A percentile compares a stretch with the other conserved stretches of the same genome.
Evolutionary conservation across 768 basidiomycete genomes (phyloP).

Genomic region (Tulasnella sp.): DNA sequence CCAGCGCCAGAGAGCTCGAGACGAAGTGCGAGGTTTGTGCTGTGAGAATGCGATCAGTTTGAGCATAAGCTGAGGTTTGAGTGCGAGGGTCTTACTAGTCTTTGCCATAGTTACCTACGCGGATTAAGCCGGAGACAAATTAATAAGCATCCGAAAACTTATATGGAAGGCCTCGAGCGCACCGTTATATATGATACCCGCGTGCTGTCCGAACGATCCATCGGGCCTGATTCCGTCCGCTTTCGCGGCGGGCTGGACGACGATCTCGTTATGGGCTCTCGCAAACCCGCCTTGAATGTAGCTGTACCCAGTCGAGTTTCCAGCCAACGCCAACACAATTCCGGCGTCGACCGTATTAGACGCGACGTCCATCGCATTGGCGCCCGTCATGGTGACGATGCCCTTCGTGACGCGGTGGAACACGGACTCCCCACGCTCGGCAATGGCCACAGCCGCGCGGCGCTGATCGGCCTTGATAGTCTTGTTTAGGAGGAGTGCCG

Average conservation of each 20-base stretch:
- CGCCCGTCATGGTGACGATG: constrained; percentile 4
- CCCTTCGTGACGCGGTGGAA: background rate
- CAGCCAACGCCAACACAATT: background rate
- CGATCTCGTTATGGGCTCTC: constrained; percentile 41
- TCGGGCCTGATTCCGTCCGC: constrained; percentile 49
- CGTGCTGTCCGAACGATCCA: constrained; percentile 40
- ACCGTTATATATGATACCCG: constrained; percentile 59
- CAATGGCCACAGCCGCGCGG: constrained; percentile 3
- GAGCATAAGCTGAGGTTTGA: too few species aligned
- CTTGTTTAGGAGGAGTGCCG: constrained; percentile 9
- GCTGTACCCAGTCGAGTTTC: constrained; percentile 24
- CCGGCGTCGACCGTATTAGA: constrained; percentile 8
- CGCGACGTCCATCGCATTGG: constrained; percentile 13
- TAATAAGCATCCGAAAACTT: too few species aligned
- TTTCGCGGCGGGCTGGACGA: constrained; percentile 35
- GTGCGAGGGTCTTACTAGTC: constrained; percentile 28
- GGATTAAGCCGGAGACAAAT: too few species aligned
- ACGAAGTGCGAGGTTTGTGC: constrained; percentile 49
- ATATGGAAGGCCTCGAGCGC: too few species aligned
- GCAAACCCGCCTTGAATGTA: constrained; percentile 39
- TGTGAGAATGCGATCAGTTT: background rate
- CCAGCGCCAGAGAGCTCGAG: constrained; percentile 49
- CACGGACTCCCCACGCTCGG: background rate
- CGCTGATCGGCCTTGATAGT: constrained; percentile 7
- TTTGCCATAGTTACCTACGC: constrained; percentile 61